Base-by-base conservation (phyloP, 1,284 basidiomycete species). In the Ceratobasidium papillatum region DNA sequence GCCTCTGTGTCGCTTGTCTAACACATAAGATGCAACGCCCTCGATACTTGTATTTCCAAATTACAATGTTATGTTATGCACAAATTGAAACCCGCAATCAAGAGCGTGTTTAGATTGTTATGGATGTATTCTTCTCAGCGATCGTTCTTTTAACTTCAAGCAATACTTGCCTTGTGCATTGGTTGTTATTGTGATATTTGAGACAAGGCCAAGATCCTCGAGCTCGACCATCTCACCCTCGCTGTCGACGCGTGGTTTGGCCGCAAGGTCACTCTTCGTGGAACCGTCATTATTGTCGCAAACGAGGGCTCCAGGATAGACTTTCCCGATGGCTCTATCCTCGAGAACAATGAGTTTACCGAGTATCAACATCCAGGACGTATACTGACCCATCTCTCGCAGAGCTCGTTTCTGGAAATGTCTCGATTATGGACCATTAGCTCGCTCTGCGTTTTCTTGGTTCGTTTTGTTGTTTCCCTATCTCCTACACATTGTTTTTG, bases 171-270 rank as follows among this genome's bases (percentile, higher is more conserved):
- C n/a, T n/a, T n/a, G n/a, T n/a, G n/a, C n/a, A n/a, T n/a, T n/a
- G n/a, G n/a, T n/a, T n/a, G n/a, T n/a, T n/a, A n/a, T n/a, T n/a
- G n/a, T n/a, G n/a, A n/a, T n/a, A n/a, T n/a, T n/a, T n/a, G n/a
- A n/a, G n/a, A n/a, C n/a, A n/a, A n/a, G n/a, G n/a, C 97, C 65
- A 92, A 92, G 83, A 94, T 97, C 79, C 85, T 94, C 77, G 96
- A 98, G 83, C 88, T 98, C 74, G 97, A 99, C 84, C 96, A 99
- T 84, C 86, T 99, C 81, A 99, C 97, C 3, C 95, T 99, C 65
- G 94, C 94, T 75, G 96, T 97, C 41, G 96, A 99, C 82, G 96
- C 99, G 14, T 92, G 92, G 85, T 98, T 99, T 82, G 97, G 97
- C 58, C 90, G 95, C 79, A 94, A 95, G 81, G 94, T 98, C 69